Base-by-base conservation (phyloP, 352 stramenopile genomes). In the Globisporangium cederbergense region DNA sequence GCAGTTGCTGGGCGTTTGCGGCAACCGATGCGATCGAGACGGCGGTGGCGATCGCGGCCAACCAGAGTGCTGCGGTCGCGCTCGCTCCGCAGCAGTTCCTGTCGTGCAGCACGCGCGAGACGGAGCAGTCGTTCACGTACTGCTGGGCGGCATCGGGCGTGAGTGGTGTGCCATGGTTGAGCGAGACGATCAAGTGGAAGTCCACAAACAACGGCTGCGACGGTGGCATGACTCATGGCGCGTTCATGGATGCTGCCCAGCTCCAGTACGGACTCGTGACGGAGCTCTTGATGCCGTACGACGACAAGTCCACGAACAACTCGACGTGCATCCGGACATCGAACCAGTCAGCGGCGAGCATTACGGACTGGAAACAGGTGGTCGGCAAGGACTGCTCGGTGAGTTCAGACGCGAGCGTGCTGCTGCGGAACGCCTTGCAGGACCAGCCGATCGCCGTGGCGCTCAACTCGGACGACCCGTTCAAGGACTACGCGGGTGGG, bases 1-100 rank as follows among this genome's bases (percentile, higher is more conserved):
- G 84, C n/a, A 90, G 79, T 63, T 93, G 84, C 66, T 93, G 84
- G 84, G 81, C 84, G 2, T 93, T 93, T 38, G 84, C 82, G 14
- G 84, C 84, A 1, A 76, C 82, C 1, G 84, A 93, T 67, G 77
- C 83, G 25, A 93, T 93, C 38, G 84, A 93, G 62, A 91, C 84
- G 18, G 84, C 84, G 0, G 84, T 93, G 0, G 75, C 77, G 25
- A 86, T 91, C 57, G 76, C 80, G 0, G 78, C 83, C 16, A 86
- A 89, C 42, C 72, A 86, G 57, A 72, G 68, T 0, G 71, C 79
- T 1, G 78, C 78, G 0, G 80, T 93, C 28, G 79, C 84, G 25
- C 73, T 93, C 42, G 90, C 84, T 2, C 81, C 84, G n/a, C 81
- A 93, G 72, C 84, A 93, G 57, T 86, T 93, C 50, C 62, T 93